Evolutionary conservation across 345 rosid species (phyloP).

Genomic region (Euphorbia peplus): DNA sequence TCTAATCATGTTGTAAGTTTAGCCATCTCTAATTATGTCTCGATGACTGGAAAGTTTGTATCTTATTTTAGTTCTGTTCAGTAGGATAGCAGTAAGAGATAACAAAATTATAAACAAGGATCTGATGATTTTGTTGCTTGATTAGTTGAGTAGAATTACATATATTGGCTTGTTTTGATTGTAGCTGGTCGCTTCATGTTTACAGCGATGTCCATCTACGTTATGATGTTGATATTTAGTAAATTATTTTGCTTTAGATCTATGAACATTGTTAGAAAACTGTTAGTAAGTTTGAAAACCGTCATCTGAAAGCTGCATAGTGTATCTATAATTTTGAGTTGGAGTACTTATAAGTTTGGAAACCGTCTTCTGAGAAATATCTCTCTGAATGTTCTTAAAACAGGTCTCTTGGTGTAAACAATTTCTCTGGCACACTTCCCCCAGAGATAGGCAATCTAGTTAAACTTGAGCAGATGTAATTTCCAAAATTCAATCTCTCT

Average conservation of each 20-base stretch:
- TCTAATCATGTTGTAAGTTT: conserved; percentile 33
- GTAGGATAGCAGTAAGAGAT: not conserved
- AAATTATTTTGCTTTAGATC: not conserved
- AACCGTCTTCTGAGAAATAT: not conserved
- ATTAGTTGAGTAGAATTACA: not conserved
- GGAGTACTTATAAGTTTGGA: not conserved
- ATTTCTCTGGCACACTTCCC: conserved; percentile 20
- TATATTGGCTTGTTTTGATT: not conserved
- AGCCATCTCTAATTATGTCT: not conserved
- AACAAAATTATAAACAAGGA: not conserved
- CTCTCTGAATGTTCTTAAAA: not conserved
- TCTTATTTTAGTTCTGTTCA: not conserved
- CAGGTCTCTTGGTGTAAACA: conserved; percentile 21
- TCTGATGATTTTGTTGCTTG: not conserved
- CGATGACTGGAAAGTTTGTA: not conserved
- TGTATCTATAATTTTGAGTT: too few relatives aligned
- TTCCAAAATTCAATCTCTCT: not conserved
- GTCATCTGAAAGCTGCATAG: too few relatives aligned
- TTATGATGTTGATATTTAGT: not conserved
- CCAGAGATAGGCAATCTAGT: conserved; percentile 21
- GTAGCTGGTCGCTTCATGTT: not conserved
- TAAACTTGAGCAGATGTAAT: conserved; percentile 20
- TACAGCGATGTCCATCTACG: too few relatives aligned
- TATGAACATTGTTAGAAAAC: not conserved
- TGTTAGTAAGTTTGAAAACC: not conserved